Base-by-base conservation (phyloP, 2,329 filamentous ascomycete species). In the Rosellinia necatrix region DNA sequence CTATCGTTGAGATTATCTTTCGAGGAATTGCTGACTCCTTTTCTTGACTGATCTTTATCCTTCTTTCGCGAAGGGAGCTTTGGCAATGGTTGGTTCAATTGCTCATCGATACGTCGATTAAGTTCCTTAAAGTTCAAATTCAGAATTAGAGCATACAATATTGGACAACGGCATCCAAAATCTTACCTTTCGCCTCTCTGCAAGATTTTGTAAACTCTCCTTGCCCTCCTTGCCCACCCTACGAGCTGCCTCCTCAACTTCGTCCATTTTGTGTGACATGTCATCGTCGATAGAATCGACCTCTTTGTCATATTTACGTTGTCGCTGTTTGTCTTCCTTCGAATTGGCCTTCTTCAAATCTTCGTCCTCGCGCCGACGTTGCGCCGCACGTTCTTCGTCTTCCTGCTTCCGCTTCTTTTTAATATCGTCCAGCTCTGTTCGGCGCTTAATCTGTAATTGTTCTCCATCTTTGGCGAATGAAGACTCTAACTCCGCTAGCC, bases 71-170 rank as follows among this genome's bases (percentile, higher is more conserved):
- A 29, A 2, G 58, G 54, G 8, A 24, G 10, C 10, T 41, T 61
- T 47, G 51, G 56, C 6, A 53, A 9, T 7, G 55, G 15, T 24
- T 56, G 48, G 49, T 70, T 68, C 27, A 78, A 62, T 55, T 75
- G 69, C 52, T 77, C 75, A 29, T 78, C 76, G 34, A 78, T 74
- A 35, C 71, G 65, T 17, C 70, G 74, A 49, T 77, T 77, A 54
- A 78, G 68, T 61, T 78, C 75, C 75, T 77, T 13, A 13, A 4
- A 12, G 3, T 10, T 19, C 8, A 25, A 3, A 10, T 3, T 61
- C 25, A 63, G 42, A 24, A 40, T 19, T 22, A 19, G 25, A 24
- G 1, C 3, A 15, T 22, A 17, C n/a, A 22, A n/a, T 4, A 17
- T 1, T n/a, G 9, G 13, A 19, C 10, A 7, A n/a, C 4, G 8